Conservation (phyloP, 2,329 filamentous ascomycete genomes). For the Lachnum nothofagi region DNA sequence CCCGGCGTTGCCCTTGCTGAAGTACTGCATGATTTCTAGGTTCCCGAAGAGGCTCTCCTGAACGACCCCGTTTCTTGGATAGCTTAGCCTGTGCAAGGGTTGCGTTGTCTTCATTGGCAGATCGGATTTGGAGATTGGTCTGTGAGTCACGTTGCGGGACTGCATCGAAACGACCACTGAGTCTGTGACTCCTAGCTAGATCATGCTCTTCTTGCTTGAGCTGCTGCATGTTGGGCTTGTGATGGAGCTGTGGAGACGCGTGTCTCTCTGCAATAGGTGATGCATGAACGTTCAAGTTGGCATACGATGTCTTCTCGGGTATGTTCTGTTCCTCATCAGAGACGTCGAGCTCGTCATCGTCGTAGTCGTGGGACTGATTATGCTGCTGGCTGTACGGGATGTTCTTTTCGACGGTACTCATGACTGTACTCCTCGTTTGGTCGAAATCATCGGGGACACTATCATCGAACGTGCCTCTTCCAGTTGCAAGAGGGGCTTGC, state of each 20-base stretch:
- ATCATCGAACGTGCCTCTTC: neutral
- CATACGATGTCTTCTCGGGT: neutral
- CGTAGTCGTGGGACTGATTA: neutral
- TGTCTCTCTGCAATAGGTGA: neutral
- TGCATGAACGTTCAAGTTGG: neutral
- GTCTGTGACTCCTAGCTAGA: neutral
- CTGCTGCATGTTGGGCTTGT: neutral
- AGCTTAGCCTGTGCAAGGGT: neutral
- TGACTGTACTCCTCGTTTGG: neutral
- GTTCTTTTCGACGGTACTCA: neutral
- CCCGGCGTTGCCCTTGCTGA: neutral
- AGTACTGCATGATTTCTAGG: neutral
- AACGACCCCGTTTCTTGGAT: constrained; percentile 6
- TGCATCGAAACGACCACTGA: constrained; percentile 1
- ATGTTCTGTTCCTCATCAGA: neutral
- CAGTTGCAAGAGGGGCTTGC: neutral
- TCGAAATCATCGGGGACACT: neutral
- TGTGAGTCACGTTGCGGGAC: neutral
- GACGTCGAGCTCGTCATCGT: neutral
- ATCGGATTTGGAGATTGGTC: neutral
- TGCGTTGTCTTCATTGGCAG: neutral
- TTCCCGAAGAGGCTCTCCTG: neutral
- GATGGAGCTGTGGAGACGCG: constrained; percentile 3
- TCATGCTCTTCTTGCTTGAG: neutral
- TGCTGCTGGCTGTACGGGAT: neutral